Conservation (phyloP, 2,329 filamentous ascomycete genomes). For the Passalora sequoiae region DNA sequence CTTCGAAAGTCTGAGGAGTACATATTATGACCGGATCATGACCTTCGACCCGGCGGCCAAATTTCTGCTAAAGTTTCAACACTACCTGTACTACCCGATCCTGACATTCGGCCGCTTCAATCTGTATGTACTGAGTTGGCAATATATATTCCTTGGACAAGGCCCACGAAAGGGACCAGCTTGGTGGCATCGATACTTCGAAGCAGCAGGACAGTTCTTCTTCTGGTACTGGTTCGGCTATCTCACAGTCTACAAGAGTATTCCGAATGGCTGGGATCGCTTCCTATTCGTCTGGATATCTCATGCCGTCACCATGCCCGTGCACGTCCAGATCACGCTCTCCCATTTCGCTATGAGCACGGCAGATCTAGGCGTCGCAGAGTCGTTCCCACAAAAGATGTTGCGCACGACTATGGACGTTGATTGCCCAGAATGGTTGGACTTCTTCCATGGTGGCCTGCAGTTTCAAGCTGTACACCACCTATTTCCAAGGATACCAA, state of each 20-base stretch:
- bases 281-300: slow-evolving; percentile 59
- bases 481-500: slow-evolving; percentile 61
- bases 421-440: slow-evolving; percentile 65
- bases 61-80: slow-evolving; percentile 56
- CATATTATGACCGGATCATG: slow-evolving; percentile 62
- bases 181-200: slow-evolving; percentile 63
- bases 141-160: slow-evolving; percentile 55
- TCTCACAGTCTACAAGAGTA: slow-evolving; percentile 54
- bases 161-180: slow-evolving; percentile 56
- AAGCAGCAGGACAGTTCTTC: slow-evolving; percentile 57
- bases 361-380: slow-evolving; percentile 56
- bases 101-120: slow-evolving; percentile 67
- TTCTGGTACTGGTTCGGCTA: slow-evolving; percentile 68
- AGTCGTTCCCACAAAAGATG: slow-evolving; percentile 66
- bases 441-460: slow-evolving; percentile 66
- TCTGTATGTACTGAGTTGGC: slow-evolving; percentile 63
- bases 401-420: slow-evolving; percentile 70
- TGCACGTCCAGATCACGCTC: slow-evolving; percentile 68
- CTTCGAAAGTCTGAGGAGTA: slow-evolving; percentile 58
- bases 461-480: slow-evolving; percentile 71
- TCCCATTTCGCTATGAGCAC: slow-evolving; percentile 70
- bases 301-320: slow-evolving; percentile 61
- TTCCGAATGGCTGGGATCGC: slow-evolving; percentile 55
- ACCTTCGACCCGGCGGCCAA: slow-evolving; percentile 58
- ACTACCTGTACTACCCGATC: slow-evolving; percentile 62